Evolutionary conservation across 202 grass and related monocot species (phyloP), one percentile per base, ranked within the genome.

Genomic region (Schoenoplectus tabernaemontani): DNA sequence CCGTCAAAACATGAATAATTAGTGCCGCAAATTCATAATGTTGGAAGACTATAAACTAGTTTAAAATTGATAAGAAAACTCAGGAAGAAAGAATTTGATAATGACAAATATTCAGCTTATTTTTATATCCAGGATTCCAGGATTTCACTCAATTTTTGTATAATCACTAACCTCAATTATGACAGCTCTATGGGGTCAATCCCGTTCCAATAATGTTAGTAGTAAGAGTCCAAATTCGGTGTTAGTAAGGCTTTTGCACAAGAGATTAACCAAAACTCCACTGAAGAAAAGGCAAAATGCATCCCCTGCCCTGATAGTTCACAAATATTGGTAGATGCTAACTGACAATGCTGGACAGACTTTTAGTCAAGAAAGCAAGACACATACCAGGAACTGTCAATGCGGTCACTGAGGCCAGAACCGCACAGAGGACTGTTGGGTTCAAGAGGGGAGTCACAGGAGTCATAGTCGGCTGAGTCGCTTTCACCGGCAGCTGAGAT

Each of bases 371-470:
- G 43, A 74, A 33, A 51, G 5, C 39, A 15, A 80, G 17, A 59
- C 36, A 80, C 39, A 48, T 80, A 80, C 78, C 59, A 50, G 28
- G 78, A 80, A 44, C 4, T 63, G 26, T 80, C 78, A 47, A 80
- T 80, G 41, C 78, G 78, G 37, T 80, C 78, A 22, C 59, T 80
- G 44, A 80, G 78, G 59, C 78, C 78, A 47, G 41, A 63, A 61
- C 88, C 87, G 66, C 82, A 92, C 9, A 98, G 36, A 53, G 96
- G 96, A 79, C 96, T 98, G 73, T 94, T 98, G 24, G 95, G 91
- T 78, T 98, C 95, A 89, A 94, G 89, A 9, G 95, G 95, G 87
- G 95, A 98, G 86, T 98, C 96, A 79, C 91, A 98, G 34, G 96
- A 98, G 83, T 98, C 96, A 85, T 95, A 89, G 37, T 98, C 96